Conservation (phyloP, 305 asterid genomes). For the Stenogyne calaminthoides region DNA sequence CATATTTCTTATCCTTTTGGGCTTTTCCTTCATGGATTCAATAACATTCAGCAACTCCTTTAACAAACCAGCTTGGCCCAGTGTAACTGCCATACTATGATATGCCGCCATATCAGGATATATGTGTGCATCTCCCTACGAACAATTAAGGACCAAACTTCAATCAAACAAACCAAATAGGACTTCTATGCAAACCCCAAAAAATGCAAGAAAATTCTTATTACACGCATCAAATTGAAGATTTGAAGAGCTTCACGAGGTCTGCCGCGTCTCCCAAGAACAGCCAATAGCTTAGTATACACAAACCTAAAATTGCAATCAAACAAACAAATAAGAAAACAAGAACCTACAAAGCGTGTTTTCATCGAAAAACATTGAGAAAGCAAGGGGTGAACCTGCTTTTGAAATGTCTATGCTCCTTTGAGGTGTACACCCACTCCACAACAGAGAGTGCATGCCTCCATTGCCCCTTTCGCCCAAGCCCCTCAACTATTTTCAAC, state of each 20-base stretch:
- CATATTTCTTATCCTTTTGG: slow-evolving; percentile 58
- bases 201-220: slow-evolving; percentile 20
- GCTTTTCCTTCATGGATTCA: slow-evolving; percentile 78
- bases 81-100: slow-evolving; percentile 76
- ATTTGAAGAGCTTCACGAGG: slow-evolving; percentile 79
- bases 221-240: slow-evolving; percentile 89
- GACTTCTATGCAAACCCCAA: slow-evolving; percentile 8
- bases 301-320: slow-evolving; percentile 71
- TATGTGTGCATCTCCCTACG: slow-evolving; percentile 70
- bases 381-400: slow-evolving; percentile 66
- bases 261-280: slow-evolving; percentile 77
- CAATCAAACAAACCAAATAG: slow-evolving; percentile 27
- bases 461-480: slow-evolving; percentile 83
- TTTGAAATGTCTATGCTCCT: slow-evolving; percentile 65
- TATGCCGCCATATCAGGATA: slow-evolving; percentile 98
- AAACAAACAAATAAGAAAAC: slow-evolving; percentile 12
- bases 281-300: slow-evolving; percentile 77
- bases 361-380: slow-evolving; percentile 18
- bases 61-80: slow-evolving; percentile 89
- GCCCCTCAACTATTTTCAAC: slow-evolving; percentile 81
- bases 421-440: slow-evolving; percentile 75
- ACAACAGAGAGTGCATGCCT: slow-evolving; percentile 77
- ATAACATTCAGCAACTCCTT: slow-evolving; percentile 75
- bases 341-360: neutral
- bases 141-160: slow-evolving; percentile 24